A percentile compares a stretch with the other conserved stretches of the same genome.
These are phyloP conservation scores for Aureobasidium uvarum DNA, from an alignment of 2,329 filamentous ascomycete species.

Conservation along the genomic window DNA sequence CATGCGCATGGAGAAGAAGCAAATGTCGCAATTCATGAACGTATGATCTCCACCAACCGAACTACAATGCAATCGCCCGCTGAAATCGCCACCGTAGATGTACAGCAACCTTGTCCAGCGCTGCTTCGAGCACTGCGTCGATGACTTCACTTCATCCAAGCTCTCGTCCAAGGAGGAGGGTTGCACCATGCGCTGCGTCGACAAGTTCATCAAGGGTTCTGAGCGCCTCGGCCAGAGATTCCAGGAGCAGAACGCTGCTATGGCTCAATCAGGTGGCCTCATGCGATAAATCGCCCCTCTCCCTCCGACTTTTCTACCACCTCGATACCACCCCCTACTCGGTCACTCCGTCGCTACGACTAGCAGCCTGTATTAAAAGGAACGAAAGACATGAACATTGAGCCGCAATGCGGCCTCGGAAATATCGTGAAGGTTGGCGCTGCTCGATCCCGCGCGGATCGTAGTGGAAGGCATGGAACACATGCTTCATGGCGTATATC, in stretches of 20 bases:
- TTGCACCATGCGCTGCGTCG: conserved; percentile 91
- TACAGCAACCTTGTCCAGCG: conserved; percentile 74
- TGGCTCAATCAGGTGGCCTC: conserved; percentile 59
- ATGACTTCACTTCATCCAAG: conserved; percentile 97
- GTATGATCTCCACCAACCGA: conserved; percentile 56
- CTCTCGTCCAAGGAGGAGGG: conserved; percentile 83
- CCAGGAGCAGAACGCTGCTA: conserved; percentile 68
- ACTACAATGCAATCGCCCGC: background rate
- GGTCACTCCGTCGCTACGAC: background rate
- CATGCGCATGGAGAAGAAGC: conserved; percentile 92
- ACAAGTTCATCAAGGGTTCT: conserved; percentile 91
- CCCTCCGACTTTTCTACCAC: background rate
- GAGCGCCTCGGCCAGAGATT: conserved; percentile 91
- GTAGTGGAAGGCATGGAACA: background rate
- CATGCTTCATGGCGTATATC: background rate
- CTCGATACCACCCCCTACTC: conserved; percentile 1
- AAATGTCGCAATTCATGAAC: conserved; percentile 98
- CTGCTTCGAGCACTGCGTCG: conserved; percentile 97
- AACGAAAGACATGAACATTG: conserved; percentile 20
- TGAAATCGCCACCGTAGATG: conserved; percentile 49
- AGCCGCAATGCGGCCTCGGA: background rate
- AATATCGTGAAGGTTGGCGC: background rate
- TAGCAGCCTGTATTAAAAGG: conserved; percentile 13
- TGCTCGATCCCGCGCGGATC: background rate
- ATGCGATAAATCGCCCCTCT: conserved; percentile 26